Percentiles rank a stretch among this genome's conserved stretches.
Conservation (phyloP, 2,329 filamentous ascomycete genomes). For the Phoma sp. region DNA sequence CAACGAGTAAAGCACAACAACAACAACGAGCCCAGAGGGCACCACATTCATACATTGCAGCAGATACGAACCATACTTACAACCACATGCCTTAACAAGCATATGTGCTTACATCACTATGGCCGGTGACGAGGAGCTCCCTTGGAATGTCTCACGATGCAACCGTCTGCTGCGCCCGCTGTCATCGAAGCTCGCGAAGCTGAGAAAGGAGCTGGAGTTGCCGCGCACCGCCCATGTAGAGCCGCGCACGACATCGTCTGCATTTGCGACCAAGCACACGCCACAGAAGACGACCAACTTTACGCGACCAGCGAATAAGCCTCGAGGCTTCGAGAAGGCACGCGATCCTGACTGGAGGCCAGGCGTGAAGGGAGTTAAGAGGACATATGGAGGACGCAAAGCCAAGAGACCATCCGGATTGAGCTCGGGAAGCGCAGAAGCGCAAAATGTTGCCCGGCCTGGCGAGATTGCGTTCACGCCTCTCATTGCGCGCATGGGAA, state of each 20-base stretch:
- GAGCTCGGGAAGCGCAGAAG: constrained; percentile 7
- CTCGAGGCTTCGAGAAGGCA: constrained; percentile 41
- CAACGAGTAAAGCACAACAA: neutral
- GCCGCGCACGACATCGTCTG: constrained; percentile 26
- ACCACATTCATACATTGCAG: neutral
- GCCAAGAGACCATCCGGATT: constrained; percentile 21
- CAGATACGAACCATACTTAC: neutral
- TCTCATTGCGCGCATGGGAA: constrained; percentile 38
- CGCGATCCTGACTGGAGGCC: constrained; percentile 48
- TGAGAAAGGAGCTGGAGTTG: constrained; percentile 43
- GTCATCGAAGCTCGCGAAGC: constrained; percentile 48
- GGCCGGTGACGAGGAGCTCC: constrained; percentile 40
- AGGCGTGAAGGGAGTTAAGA: constrained; percentile 32
- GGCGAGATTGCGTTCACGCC: constrained; percentile 47
- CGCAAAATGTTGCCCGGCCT: constrained; percentile 24
- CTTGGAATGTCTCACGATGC: constrained; percentile 53
- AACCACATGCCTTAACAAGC: constrained; percentile 8
- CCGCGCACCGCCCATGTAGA: constrained; percentile 29
- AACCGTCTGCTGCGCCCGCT: constrained; percentile 52
- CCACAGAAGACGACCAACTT: constrained; percentile 35
- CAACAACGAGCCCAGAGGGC: constrained; percentile 4
- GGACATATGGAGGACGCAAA: constrained; percentile 41
- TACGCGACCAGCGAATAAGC: constrained; percentile 35
- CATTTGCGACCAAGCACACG: constrained; percentile 33
- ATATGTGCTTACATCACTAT: constrained; percentile 28